Evolutionary conservation across 1,139 yeast genomes (phyloP), one percentile per base, ranked within the genome.

Genomic region (Blastobotrys illinoisensis): DNA sequence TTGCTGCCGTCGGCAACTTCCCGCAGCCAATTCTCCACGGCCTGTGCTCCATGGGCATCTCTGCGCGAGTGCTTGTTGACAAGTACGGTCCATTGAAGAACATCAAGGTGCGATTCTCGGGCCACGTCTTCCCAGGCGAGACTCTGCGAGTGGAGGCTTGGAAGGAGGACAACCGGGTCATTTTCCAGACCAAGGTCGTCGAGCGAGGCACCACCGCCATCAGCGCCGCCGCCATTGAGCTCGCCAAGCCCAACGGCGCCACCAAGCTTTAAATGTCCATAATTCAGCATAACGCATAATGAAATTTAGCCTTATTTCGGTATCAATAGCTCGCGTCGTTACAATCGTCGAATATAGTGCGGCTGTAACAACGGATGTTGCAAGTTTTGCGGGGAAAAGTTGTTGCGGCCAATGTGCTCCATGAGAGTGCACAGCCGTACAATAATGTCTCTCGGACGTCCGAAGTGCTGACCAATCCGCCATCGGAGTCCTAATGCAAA

Each of bases 41-140:
- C 53, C 79, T 93, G 74, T 86, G 95, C 69, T 80, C 90, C 49
- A 83, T 88, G 71, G 98, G 98, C 59, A 81, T 90, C 62, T 75
- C 88, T 51, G 87, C 86, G 46, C 88, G 90, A 72, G 81, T 81
- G 14, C 78, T 93, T 64, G 78, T 79, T 66, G 96, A 90, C 65
- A 79, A 86, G 67, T 93, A 74, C 72, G 98, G 98, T 56, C 78
- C 80, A 49, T 88, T 86, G 72, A 80, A 80, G 67, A 97, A 90
- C 76, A 80, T 90, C 71, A 93, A 93, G 78, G 95, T 83, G 43
- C 83, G 98, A 70, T 93, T 93, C 71, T 81, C 96, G 36, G 93
- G 93, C 66, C 85, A 88, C 67, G 98, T 93, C 47, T 90, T 82
- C 82, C 98, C 98, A n/a, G 99, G 98, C 65, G 98, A 93, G 74